Conservation (phyloP, 2,329 filamentous ascomycete species). For the Cryphonectria carpinicola region DNA sequence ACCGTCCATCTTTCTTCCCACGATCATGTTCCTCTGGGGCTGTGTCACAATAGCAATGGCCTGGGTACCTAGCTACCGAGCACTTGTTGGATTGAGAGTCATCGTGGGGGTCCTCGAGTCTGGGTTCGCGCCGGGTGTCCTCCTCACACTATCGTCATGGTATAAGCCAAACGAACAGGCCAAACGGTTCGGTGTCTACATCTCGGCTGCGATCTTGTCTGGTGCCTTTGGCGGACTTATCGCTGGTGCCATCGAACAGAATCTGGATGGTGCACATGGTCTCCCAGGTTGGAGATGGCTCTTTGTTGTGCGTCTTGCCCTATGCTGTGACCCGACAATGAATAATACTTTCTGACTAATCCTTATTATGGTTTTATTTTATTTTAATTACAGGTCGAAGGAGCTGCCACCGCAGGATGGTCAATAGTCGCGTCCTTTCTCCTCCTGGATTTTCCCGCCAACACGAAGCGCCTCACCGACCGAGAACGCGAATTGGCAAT, state of each 20-base stretch:
- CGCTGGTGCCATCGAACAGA: conserved; percentile 51
- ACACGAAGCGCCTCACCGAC: conserved; percentile 59
- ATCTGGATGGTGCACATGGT: conserved; percentile 39
- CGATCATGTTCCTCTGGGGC: conserved; percentile 47
- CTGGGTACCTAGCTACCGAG: conserved; percentile 40
- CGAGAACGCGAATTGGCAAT: conserved; percentile 65
- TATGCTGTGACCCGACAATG: background rate
- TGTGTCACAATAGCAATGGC: conserved; percentile 44
- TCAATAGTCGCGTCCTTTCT: conserved; percentile 62
- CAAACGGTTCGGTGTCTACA: conserved; percentile 20
- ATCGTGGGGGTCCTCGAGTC: conserved; percentile 59
- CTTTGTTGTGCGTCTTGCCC: conserved; percentile 35
- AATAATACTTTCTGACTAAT: background rate
- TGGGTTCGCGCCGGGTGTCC: conserved; percentile 60
- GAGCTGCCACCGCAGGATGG: conserved; percentile 60
- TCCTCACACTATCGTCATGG: conserved; percentile 67
- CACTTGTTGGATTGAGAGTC: conserved; percentile 45
- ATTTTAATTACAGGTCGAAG: conserved; percentile 51
- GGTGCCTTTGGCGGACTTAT: conserved; percentile 55
- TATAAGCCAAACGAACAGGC: conserved; percentile 45
- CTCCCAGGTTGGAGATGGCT: conserved; percentile 44
- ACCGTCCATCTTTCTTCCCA: conserved; percentile 43
- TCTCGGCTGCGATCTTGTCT: conserved; percentile 32
- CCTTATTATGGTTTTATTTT: background rate
- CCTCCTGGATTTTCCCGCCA: conserved; percentile 71